A percentile compares a stretch with the other conserved stretches of the same genome.
Evolutionary conservation across 345 rosid species (phyloP).

Genomic region (Alliaria petiolata): DNA sequence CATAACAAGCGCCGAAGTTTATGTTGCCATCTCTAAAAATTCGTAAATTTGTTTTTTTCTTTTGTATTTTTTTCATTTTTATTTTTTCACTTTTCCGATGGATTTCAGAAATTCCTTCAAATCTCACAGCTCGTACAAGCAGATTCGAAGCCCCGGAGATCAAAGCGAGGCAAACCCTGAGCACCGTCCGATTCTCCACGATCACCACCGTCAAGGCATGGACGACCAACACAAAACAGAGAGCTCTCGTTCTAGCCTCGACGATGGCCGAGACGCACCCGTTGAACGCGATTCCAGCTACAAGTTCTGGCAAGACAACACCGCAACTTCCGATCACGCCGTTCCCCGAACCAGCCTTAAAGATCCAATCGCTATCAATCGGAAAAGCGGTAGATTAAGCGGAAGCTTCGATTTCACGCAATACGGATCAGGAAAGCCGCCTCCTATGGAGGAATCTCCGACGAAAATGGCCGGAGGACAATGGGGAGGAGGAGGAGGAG

Average conservation of each 20-base stretch:
- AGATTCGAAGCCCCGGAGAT: slow-evolving; percentile 20
- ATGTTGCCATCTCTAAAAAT: slow-evolving; percentile 18
- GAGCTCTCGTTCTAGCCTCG: slow-evolving; percentile 9
- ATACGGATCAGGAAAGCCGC: neutral
- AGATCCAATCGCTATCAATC: neutral
- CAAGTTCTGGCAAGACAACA: slow-evolving; percentile 36
- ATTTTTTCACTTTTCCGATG: slow-evolving; percentile 9
- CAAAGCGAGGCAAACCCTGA: slow-evolving; percentile 32
- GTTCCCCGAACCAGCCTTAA: neutral
- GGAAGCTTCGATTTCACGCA: slow-evolving; percentile 37
- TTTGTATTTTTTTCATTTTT: neutral
- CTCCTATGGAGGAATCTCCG: slow-evolving; percentile 29
- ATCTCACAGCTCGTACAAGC: slow-evolving; percentile 40
- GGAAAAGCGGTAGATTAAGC: neutral
- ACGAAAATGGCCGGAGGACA: slow-evolving; percentile 18
- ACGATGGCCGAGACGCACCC: neutral
- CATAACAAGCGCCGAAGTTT: slow-evolving; percentile 30
- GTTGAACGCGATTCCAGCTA: slow-evolving; percentile 34
- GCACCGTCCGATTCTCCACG: slow-evolving; percentile 52
- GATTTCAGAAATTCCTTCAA: slow-evolving; percentile 51
- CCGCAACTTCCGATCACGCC: neutral
- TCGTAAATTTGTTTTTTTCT: neutral
- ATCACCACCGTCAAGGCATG: neutral
- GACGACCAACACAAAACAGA: slow-evolving; percentile 13
- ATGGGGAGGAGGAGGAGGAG: slow-evolving; percentile 24